Evolutionary conservation across 306 rosid genomes (phyloP).

Genomic region (barrel medic (Medicago truncatula)): DNA sequence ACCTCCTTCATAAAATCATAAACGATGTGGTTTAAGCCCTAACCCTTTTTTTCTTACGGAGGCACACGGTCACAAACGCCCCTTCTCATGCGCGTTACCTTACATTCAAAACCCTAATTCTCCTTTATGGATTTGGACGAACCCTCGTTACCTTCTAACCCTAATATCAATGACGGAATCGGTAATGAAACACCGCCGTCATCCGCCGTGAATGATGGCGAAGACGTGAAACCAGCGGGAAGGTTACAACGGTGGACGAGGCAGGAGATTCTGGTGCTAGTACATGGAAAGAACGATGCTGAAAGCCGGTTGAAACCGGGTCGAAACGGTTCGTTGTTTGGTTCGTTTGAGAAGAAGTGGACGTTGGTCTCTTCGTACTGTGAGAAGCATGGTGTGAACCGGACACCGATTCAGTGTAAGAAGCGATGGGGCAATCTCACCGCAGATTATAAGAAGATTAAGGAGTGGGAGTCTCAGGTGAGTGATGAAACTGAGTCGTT

Average conservation of each 20-base stretch:
- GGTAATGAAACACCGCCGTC: conserved; percentile 59
- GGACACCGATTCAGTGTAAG: conserved; percentile 96
- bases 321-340: conserved; percentile 58
- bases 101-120: conserved; percentile 43
- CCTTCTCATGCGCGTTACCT: conserved; percentile 60
- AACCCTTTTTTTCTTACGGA: conserved; percentile 47
- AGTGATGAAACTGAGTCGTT: conserved; percentile 86
- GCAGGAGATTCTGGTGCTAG: conserved; percentile 90
- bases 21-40: conserved; percentile 9
- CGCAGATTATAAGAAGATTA: conserved; percentile 93
- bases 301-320: conserved; percentile 74
- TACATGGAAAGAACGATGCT: conserved; percentile 84
- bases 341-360: conserved; percentile 91
- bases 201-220: conserved; percentile 54
- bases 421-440: conserved; percentile 99
- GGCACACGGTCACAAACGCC: conserved; percentile 63
- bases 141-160: conserved; percentile 28
- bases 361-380: conserved; percentile 88
- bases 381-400: conserved; percentile 84
- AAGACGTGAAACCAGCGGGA: conserved; percentile 69
- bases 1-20: no score
- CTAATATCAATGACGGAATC: conserved; percentile 52
- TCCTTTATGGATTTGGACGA: conserved; percentile 69
- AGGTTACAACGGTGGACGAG: conserved; percentile 95
- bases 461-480: conserved; percentile 84